Evolutionary conservation across 176 grass and related monocot genomes (phyloP).

Genomic region (Ananas comosus): DNA sequence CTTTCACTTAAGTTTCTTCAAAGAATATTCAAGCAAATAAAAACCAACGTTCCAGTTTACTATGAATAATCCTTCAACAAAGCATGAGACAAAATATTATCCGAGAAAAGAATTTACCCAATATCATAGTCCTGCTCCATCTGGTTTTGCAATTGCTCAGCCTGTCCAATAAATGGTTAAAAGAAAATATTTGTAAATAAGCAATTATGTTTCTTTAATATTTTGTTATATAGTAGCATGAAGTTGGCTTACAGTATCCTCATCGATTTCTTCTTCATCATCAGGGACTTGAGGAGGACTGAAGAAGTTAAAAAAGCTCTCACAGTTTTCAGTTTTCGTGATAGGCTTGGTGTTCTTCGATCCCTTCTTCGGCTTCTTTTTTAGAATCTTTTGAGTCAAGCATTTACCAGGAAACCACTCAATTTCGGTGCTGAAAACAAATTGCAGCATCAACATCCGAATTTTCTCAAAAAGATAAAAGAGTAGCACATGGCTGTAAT

Average conservation of each 20-base stretch:
- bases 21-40: not conserved
- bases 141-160: slow-evolving; percentile 83
- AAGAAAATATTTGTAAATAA: not conserved
- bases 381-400: slow-evolving; percentile 86
- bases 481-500: not conserved
- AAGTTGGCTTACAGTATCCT: slow-evolving; percentile 61
- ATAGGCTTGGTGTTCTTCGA: slow-evolving; percentile 85
- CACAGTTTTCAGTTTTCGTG: slow-evolving; percentile 80
- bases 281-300: slow-evolving; percentile 93
- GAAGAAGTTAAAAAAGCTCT: slow-evolving; percentile 99
- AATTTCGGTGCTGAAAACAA: slow-evolving; percentile 58
- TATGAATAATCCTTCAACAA: not conserved
- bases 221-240: not conserved
- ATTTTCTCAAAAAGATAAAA: not conserved
- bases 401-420: slow-evolving; percentile 84
- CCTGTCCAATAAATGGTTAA: slow-evolving; percentile 37
- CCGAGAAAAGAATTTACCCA: slow-evolving; percentile 38
- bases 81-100: not conserved
- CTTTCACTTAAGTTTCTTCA: not conserved
- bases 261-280: slow-evolving; percentile 84
- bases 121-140: slow-evolving; percentile 99
- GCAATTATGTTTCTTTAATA: not conserved
- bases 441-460: not conserved
- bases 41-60: not conserved
- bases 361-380: slow-evolving; percentile 92